Base-by-base conservation (phyloP, 106 monocot genomes). In the Apostasia shenzhenica region DNA sequence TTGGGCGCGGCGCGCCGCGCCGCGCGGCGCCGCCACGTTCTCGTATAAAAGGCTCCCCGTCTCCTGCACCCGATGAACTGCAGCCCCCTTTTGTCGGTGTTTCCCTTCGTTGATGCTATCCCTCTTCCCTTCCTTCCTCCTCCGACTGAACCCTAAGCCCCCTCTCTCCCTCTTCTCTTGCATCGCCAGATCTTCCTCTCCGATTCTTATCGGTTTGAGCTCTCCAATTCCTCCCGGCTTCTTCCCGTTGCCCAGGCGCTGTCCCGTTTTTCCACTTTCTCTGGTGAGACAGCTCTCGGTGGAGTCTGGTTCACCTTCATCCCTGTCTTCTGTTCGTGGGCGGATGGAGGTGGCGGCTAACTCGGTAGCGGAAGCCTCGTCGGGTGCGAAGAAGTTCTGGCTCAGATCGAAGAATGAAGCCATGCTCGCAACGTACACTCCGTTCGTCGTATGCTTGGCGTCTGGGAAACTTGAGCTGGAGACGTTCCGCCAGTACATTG, bases 371-470 rank as follows among this genome's bases (percentile, higher is more conserved):
- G 76, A 76, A 63, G 87, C 83, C 55, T 83, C 79, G 7, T 90
- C 90, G 43, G 78, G 78, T 60, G 80, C 87, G 44, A 81, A 78
- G 78, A 58, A 77, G 59, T 90, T 90, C 74, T 92, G 99, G 92
- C 80, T 77, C 59, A 59, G 70, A 70, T 79, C 82, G 8, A 67
- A 45, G 76, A 84, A 74, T 76, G 90, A 93, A 56, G 81, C 77
- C 5, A 65, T 70, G 42, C 74, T 83, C 59, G 84, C 90, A 3
- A 49, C 78, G 1, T 90, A 79, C 65, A 87, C 86, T 10, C 99
- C 99, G 9, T 90, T 99, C 74, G 45, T 99, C 2, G 87, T 93
- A 2, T 79, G 79, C 71, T 67, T 93, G 50, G 87, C 90, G 12
- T 68, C 99, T 0, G 99, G 99, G 43, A 81, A 67, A 2, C 72